Base-by-base conservation (phyloP, 768 basidiomycete species). In the Lactifluus hygrophoroides region DNA sequence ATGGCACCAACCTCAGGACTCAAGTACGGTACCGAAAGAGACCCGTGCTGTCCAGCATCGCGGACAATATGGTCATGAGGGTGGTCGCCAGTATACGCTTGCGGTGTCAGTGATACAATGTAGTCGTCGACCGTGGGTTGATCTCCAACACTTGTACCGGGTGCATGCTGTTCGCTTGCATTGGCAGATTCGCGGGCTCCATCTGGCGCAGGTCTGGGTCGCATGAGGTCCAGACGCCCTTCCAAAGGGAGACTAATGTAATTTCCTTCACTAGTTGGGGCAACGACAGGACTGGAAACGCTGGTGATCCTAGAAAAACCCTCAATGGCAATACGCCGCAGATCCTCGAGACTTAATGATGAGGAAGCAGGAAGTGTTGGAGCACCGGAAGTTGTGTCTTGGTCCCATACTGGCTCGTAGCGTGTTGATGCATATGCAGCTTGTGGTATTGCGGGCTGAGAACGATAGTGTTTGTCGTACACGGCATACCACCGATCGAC, bases 401-500 rank as follows among this genome's bases (percentile, higher is more conserved):
- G 75, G 62, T 93, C 84, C 94, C 94, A 95, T 13, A 76, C 85
- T 17, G 91, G 81, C 16, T 80, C 72, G 68, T 88, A 93, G 54
- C 76, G 80, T 58, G 79, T 79, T 6, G 86, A 77, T 57, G 83
- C 78, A 69, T 91, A 88, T 16, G 76, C 74, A 40, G 73, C 66
- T 50, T 73, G 69, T 16, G 76, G 72, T 34, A 74, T 66, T 27
- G 71, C 69, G 38, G 75, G 65, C 34, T 80, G 72, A 1, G 87
- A 79, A 51, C 91, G 88, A 69, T 89, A 90, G 70, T 95, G 83
- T 46, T 74, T 81, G 75, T 97, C 94, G 67, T 95, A 99, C 21
- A 94, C 84, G 32, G 80, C 78, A 71, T 82, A 95, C 95, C 95
- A 99, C 42, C 85, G 83, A 69, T 94, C 86, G 30, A 96, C 80